Base-by-base conservation (phyloP, 495 filamentous ascomycete species). In the Chaetomidium leptoderma region DNA sequence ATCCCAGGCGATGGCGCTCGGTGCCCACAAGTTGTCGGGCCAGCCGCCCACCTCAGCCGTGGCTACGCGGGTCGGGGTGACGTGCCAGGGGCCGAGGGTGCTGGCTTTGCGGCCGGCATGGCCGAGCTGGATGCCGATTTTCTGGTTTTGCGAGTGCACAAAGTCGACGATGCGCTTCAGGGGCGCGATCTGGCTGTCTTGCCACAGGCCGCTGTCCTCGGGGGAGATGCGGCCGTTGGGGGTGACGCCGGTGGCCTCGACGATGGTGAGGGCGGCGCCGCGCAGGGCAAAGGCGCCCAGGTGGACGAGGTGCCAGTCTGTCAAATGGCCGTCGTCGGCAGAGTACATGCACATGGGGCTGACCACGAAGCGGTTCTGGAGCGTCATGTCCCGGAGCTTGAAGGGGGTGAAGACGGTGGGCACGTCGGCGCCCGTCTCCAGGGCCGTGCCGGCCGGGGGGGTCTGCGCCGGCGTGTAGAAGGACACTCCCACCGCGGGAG, bases 101-200 rank as follows among this genome's bases (percentile, higher is more conserved):
- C 81, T 84, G 2, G 81, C 86, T 70, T 92, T 92, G 42, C 88
- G 78, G 14, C 88, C 88, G 21, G 87, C 86, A 64, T 92, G 88
- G 4, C 74, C 83, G 11, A 92, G 77, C 70, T 92, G 88, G 59
- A 92, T 84, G 14, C 80, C 86, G 35, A 86, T 70, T 65, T 88
- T 83, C 59, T 82, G 81, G 59, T 78, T 78, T 68, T 92, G 88
- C 24, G 74, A 79, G 68, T 83, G 80, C 9, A 78, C 65, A 52
- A 77, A 86, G 58, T 86, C 80, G 40, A 80, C 82, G 37, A 88
- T 76, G 44, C 79, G 79, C 60, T 78, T 77, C 30, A 91, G 73
- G 0, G 78, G 78, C 47, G 79, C 76, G 65, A 89, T 86, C 60
- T 92, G 88, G 55, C 72, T 75, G 67, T 86, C 82, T 53, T 83